Percentiles rank a stretch among this genome's conserved stretches.
phyloP scores from a whole-genome alignment of 2,329 filamentous ascomycete species.

The Aspergillus spinulosporus region DNA sequence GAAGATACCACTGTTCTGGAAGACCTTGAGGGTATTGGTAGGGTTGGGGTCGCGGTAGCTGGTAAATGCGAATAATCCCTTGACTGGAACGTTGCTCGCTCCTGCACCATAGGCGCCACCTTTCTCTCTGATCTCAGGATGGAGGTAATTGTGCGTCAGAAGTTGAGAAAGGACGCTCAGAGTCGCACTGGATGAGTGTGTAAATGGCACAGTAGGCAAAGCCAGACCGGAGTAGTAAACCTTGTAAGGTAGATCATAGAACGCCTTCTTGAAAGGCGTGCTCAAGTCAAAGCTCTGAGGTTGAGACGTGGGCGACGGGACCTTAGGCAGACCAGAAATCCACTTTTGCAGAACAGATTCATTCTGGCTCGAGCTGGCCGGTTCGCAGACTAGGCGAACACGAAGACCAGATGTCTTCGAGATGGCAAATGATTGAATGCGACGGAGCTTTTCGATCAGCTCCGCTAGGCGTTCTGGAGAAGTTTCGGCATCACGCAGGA shows the following conservation, averaged over 20 bases:
- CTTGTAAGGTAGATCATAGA: constrained; percentile 94
- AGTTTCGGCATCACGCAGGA: constrained; percentile 67
- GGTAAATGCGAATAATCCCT: constrained; percentile 90
- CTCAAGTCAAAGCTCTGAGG: constrained; percentile 30
- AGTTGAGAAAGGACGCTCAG: constrained; percentile 88
- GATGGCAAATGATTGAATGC: constrained; percentile 77
- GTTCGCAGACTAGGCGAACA: constrained; percentile 80
- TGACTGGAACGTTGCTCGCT: constrained; percentile 75
- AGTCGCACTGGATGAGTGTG: constrained; percentile 69
- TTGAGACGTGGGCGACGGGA: constrained; percentile 39
- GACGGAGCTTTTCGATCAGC: constrained; percentile 78
- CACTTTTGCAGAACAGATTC: constrained; percentile 70
- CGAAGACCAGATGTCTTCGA: constrained; percentile 67
- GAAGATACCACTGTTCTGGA: constrained; percentile 79
- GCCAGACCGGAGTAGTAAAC: constrained; percentile 90
- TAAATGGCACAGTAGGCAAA: constrained; percentile 81
- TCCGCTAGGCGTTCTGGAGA: constrained; percentile 69
- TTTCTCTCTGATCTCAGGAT: constrained; percentile 97
- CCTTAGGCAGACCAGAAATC: constrained; percentile 59
- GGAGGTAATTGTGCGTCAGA: constrained; percentile 92
- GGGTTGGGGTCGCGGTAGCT: constrained; percentile 97
- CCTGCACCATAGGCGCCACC: constrained; percentile 94
- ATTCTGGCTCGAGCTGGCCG: constrained; percentile 70
- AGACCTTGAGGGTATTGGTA: constrained; percentile 80
- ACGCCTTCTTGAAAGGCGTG: constrained; percentile 63